Evolutionary conservation across 805 yeast species (phyloP), one percentile per base, ranked within the genome.

Genomic region (Vanderwaltozyma verrucispora): DNA sequence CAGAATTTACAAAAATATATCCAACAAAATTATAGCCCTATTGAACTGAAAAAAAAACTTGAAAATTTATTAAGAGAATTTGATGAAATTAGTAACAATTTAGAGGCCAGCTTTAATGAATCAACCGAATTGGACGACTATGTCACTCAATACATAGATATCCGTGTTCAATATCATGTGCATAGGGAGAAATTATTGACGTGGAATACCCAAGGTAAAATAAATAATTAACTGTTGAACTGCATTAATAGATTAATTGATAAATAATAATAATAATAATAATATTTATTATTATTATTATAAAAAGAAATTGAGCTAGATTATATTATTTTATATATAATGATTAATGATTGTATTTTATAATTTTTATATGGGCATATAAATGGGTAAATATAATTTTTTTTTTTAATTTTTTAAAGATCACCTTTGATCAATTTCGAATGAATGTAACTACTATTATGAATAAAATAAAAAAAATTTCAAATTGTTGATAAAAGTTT

Each of bases 121-220:
- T 37, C 59, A 19, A 54, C 49, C 13, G 64, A 63, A 41, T 4
- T 63, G 53, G 40, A 56, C 59, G 21, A 38, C 11, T 71, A 75
- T 47, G 55, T 76, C 12, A 45, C 50, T 13, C 51, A 53, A n/a
- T 76, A 71, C 49, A 53, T 62, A 33, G 43, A 43, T 2, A 63
- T 62, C 29, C 57, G 79, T 33, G 60, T 61, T 16, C 43, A 56
- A 21, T 74, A 61, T 47, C 72, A 75, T 50, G 32, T 67, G 32
- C 54, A 68, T 28, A 62, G 62, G 35, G 77, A 73, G 47, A 65
- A 72, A 46, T 48, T 71, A 33, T 62, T 61, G 28, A 62, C 78
- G 20, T 62, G 77, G 63, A 48, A 47, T 19, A 33, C 37, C 6
- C 56, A 54, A 35, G 56, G 51, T 19, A 23, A 33, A 20, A 31